phyloP scores from a whole-genome alignment of 2,329 filamentous ascomycete genomes.

The Trichothecium sympodiale region DNA sequence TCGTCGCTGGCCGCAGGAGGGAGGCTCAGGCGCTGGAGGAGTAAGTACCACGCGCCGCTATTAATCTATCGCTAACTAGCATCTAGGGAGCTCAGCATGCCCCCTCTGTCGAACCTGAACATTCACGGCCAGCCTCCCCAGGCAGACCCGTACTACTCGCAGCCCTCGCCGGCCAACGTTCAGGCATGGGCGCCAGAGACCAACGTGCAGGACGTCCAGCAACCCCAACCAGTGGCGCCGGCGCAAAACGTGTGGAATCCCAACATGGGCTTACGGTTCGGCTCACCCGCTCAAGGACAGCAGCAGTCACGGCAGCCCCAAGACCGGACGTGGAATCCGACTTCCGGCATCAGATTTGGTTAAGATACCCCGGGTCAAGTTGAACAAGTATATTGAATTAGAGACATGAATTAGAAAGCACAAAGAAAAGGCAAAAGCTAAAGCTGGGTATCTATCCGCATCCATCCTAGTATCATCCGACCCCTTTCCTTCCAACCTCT shows the following conservation, averaged over 20 bases:
- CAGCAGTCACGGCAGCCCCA: slow-evolving; percentile 14
- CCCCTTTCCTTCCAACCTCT: background rate
- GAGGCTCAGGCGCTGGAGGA: slow-evolving; percentile 72
- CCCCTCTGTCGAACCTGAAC: slow-evolving; percentile 33
- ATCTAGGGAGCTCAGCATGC: slow-evolving; percentile 39
- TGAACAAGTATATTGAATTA: background rate
- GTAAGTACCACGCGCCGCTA: slow-evolving; percentile 32
- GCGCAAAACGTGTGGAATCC: slow-evolving; percentile 59
- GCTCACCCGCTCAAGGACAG: slow-evolving; percentile 10
- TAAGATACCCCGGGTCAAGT: slow-evolving; percentile 10
- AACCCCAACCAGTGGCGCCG: slow-evolving; percentile 34
- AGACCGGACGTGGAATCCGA: slow-evolving; percentile 46
- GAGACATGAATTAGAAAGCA: background rate
- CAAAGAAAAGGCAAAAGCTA: background rate
- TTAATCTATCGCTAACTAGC: slow-evolving; percentile 5
- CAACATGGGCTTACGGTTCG: slow-evolving; percentile 69
- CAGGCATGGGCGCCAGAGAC: slow-evolving; percentile 40
- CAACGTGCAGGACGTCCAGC: slow-evolving; percentile 43
- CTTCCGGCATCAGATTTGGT: slow-evolving; percentile 45
- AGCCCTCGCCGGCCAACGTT: slow-evolving; percentile 37
- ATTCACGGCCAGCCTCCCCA: slow-evolving; percentile 13
- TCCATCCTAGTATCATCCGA: background rate
- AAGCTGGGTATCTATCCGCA: background rate
- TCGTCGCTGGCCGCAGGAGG: slow-evolving; percentile 68
- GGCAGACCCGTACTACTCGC: slow-evolving; percentile 17